Evolutionary conservation across 495 filamentous ascomycete species (phyloP).

Genomic region (Polyplosphaeria fusca): DNA sequence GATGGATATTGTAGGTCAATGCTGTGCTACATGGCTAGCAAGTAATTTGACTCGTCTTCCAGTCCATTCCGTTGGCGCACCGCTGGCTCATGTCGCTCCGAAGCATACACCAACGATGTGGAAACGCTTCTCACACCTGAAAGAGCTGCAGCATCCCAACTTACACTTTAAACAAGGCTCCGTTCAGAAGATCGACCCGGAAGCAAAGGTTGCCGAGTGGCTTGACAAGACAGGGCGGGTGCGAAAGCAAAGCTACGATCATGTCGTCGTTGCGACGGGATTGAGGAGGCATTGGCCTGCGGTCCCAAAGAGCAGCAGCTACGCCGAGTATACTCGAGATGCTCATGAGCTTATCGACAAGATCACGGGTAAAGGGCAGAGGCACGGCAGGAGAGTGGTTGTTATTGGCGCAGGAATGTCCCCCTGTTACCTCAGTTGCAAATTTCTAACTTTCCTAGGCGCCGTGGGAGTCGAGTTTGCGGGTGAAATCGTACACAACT

Average conservation of each 20-base stretch:
- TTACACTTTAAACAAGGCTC: conserved; percentile 57
- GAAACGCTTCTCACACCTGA: conserved; percentile 59
- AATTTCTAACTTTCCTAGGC: conserved; percentile 24
- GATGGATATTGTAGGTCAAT: conserved; percentile 64
- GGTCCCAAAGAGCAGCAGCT: conserved; percentile 55
- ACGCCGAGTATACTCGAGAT: conserved; percentile 58
- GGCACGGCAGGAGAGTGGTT: conserved; percentile 47
- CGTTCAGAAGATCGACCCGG: conserved; percentile 52
- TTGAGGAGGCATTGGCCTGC: conserved; percentile 60
- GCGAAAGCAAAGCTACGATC: conserved; percentile 56
- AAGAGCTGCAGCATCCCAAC: conserved; percentile 51
- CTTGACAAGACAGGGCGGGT: conserved; percentile 30
- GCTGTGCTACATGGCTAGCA: too few relatives aligned
- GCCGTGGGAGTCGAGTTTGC: conserved; percentile 73
- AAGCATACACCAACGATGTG: conserved; percentile 57
- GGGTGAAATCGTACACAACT: conserved; percentile 58
- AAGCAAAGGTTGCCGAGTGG: conserved; percentile 40
- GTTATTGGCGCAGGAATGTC: conserved; percentile 54
- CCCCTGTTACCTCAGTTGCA: neutral
- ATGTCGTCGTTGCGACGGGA: conserved; percentile 60
- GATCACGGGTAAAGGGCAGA: conserved; percentile 35
- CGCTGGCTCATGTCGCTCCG: conserved; percentile 58
- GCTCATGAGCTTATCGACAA: conserved; percentile 46
- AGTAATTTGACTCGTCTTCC: too few relatives aligned
- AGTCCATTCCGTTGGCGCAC: conserved; percentile 63